Evolutionary conservation across 2,329 filamentous ascomycete species (phyloP).

Genomic region (Sclerotinia nivalis): DNA sequence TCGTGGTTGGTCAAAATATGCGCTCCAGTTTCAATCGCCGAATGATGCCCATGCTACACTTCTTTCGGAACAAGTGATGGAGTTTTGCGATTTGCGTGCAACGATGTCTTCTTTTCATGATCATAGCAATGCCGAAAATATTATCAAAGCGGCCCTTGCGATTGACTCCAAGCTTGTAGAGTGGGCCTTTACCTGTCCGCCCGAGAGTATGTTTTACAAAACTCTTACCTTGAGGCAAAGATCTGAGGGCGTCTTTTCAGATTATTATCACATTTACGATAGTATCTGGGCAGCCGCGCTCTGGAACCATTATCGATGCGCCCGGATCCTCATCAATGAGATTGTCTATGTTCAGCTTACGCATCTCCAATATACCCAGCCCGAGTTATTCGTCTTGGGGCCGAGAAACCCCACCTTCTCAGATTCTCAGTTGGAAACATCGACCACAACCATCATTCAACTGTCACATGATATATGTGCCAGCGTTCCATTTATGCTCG

Average conservation of each 20-base stretch:
- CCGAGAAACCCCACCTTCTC: conserved; percentile 22
- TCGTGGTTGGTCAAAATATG: conserved; percentile 46
- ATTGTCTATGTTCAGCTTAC: conserved; percentile 33
- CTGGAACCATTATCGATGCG: conserved; percentile 37
- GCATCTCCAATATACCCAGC: conserved; percentile 27
- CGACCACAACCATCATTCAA: conserved; percentile 28
- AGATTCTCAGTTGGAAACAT: conserved; percentile 29
- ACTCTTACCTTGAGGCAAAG: conserved; percentile 27
- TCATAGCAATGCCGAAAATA: conserved; percentile 30
- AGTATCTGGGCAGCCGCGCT: conserved; percentile 34
- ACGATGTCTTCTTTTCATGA: conserved; percentile 34
- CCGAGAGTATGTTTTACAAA: conserved; percentile 28
- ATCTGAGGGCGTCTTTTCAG: conserved; percentile 34
- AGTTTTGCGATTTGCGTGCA: conserved; percentile 33
- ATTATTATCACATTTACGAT: conserved; percentile 36
- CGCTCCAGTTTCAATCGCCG: conserved; percentile 29
- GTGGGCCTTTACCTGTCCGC: conserved; percentile 28
- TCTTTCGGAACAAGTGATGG: conserved; percentile 44
- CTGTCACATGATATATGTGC: conserved; percentile 36
- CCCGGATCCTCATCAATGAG: conserved; percentile 37
- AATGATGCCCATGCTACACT: conserved; percentile 43
- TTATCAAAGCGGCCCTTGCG: conserved; percentile 26
- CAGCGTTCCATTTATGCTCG: conserved; percentile 34
- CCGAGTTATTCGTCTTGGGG: conserved; percentile 11
- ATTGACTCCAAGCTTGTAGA: conserved; percentile 32